Evolutionary conservation across 192 early-diverging fungal genomes (phyloP).

Genomic region (Rhizoclosmatium sp.): DNA sequence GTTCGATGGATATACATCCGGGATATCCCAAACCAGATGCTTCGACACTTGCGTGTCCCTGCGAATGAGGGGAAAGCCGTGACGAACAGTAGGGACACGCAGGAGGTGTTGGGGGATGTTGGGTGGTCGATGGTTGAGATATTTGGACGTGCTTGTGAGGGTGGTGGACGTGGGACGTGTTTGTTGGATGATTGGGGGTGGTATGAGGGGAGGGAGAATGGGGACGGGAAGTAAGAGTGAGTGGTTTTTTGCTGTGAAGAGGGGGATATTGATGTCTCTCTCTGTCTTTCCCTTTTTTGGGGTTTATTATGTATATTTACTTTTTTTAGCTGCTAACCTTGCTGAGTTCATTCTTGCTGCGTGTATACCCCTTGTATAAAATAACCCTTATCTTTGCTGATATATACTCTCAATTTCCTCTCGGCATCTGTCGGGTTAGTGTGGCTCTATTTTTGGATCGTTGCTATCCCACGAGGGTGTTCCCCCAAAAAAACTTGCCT

Average conservation of each 20-base stretch:
- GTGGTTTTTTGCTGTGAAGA: not conserved
- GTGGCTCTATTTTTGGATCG: not conserved
- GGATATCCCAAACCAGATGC: constrained; percentile 59
- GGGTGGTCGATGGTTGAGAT: constrained; percentile 61
- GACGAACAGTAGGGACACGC: constrained; percentile 68
- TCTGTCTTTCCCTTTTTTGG: not conserved
- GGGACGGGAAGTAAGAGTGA: not conserved
- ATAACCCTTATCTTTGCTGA: not conserved
- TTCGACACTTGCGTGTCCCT: constrained; percentile 55
- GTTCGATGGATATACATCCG: constrained; percentile 64
- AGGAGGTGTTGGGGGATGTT: constrained; percentile 54
- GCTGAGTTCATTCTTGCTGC: not conserved
- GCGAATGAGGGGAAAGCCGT: constrained; percentile 66
- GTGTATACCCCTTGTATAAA: not conserved
- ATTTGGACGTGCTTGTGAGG: constrained; percentile 32
- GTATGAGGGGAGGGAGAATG: not conserved
- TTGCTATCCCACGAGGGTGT: not conserved
- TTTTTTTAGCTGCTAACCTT: not conserved
- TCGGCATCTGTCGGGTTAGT: not conserved
- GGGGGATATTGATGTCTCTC: not conserved
- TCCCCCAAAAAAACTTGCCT: constrained; percentile 42
- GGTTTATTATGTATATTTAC: not conserved
- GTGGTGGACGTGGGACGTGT: constrained; percentile 7
- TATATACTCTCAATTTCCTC: not conserved
- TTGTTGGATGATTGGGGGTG: constrained; percentile 38